These are phyloP conservation scores for Mycena pura DNA, from an alignment of 768 basidiomycete species.

Conservation along the genomic window DNA sequence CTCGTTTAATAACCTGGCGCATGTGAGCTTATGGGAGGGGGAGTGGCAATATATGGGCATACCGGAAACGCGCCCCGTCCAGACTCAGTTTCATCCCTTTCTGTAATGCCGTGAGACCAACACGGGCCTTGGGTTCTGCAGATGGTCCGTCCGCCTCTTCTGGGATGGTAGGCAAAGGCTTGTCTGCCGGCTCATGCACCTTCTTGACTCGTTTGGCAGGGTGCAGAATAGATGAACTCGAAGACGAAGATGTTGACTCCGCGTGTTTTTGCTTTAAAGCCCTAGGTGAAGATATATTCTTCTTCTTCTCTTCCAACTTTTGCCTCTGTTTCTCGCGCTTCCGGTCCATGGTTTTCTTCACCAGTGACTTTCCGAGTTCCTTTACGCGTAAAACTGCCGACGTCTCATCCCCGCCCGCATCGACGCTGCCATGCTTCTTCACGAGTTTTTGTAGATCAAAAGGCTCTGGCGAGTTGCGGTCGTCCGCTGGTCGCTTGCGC, in stretches of 20 bases:
- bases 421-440: slow-evolving; percentile 43
- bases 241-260: slow-evolving; percentile 9
- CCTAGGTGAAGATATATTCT: slow-evolving; percentile 31
- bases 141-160: slow-evolving; percentile 12
- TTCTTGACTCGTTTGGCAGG: slow-evolving; percentile 21
- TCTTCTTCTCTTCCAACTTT: slow-evolving; percentile 29
- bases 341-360: slow-evolving; percentile 28
- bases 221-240: slow-evolving; percentile 10
- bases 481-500: slow-evolving; percentile 53
- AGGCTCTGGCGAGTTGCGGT: slow-evolving; percentile 38
- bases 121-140: not conserved
- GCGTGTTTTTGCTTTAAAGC: slow-evolving; percentile 22
- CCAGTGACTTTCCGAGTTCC: slow-evolving; percentile 14
- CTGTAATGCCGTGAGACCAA: slow-evolving; percentile 74
- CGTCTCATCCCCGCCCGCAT: slow-evolving; percentile 18
- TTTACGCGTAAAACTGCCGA: slow-evolving; percentile 22
- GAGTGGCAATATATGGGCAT: slow-evolving; percentile 20
- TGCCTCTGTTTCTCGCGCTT: slow-evolving; percentile 27
- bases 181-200: slow-evolving; percentile 11
- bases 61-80: slow-evolving; percentile 91
- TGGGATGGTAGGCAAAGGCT: slow-evolving; percentile 23
- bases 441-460: slow-evolving; percentile 65
- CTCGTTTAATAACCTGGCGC: slow-evolving; percentile 86
- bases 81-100: slow-evolving; percentile 78
- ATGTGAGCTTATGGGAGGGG: not conserved